Conservation (phyloP, 176 grass and related monocot genomes). For the Eleusine indica region DNA sequence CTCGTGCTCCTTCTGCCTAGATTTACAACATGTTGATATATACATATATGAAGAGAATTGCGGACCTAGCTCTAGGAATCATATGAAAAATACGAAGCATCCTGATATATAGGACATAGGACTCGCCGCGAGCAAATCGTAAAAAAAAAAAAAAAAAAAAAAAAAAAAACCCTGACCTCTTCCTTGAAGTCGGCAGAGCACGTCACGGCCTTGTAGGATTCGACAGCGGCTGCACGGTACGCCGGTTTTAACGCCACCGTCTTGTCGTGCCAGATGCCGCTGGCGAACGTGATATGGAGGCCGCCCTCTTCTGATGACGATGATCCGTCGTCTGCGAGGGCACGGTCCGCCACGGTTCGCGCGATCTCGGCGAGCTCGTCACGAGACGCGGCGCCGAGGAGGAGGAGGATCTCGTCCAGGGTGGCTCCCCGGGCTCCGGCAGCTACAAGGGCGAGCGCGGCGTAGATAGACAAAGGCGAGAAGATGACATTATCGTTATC, state of each 20-base stretch:
- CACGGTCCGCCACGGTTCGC: not conserved
- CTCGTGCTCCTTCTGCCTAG: not conserved
- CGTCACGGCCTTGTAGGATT: not conserved
- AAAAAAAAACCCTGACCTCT: not conserved
- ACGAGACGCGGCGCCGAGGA: not conserved
- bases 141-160: no score
- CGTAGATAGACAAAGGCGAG: not conserved
- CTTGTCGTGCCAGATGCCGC: not conserved
- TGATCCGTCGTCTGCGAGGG: not conserved
- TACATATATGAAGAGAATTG: no score
- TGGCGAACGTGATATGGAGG: not conserved
- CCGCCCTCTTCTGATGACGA: not conserved
- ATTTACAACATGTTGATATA: not conserved
- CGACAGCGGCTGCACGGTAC: not conserved
- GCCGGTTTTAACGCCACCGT: not conserved
- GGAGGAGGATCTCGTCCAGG: not conserved
- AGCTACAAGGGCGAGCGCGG: not conserved
- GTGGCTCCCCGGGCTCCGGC: not conserved
- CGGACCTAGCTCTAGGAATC: no score
- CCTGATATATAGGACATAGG: no score
- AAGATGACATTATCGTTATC: not conserved
- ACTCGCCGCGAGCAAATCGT: no score
- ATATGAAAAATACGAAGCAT: no score
- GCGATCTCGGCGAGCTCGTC: not conserved
- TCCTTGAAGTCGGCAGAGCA: not conserved